A percentile compares a stretch with the other conserved stretches of the same genome.
Conservation (phyloP, 2,329 filamentous ascomycete species). For the Monilinia laxa region DNA sequence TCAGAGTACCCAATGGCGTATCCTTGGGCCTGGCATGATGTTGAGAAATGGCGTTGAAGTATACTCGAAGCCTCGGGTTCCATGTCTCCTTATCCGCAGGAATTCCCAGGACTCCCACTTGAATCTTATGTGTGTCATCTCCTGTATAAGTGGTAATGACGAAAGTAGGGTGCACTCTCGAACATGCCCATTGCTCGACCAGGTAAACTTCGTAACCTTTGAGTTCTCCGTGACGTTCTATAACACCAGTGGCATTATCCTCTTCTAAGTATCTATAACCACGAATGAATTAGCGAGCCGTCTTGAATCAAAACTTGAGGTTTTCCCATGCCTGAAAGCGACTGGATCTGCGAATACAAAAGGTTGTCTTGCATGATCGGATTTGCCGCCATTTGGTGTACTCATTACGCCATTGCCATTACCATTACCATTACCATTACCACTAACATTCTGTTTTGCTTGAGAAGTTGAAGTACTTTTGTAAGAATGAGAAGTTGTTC, state of each 20-base stretch:
- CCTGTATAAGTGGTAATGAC: constrained; percentile 93
- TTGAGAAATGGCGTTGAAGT: constrained; percentile 82
- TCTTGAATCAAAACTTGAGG: not conserved
- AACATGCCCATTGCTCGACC: constrained; percentile 97
- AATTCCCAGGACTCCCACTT: constrained; percentile 77
- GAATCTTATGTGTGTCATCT: constrained; percentile 73
- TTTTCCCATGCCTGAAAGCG: constrained; percentile 51
- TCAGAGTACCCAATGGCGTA: constrained; percentile 77
- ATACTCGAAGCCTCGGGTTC: constrained; percentile 76
- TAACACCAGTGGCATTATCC: constrained; percentile 71
- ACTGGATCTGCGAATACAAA: constrained; percentile 66
- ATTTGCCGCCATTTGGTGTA: constrained; percentile 18
- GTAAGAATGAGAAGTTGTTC: constrained; percentile 32
- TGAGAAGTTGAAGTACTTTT: constrained; percentile 27
- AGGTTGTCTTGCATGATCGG: constrained; percentile 16
- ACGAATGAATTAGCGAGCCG: constrained; percentile 19
- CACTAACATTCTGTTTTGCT: constrained; percentile 24
- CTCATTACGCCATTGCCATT: constrained; percentile 12
- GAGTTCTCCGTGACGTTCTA: constrained; percentile 69
- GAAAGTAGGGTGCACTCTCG: constrained; percentile 83
- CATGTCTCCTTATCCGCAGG: constrained; percentile 77
- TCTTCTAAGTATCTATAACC: constrained; percentile 72
- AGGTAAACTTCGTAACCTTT: constrained; percentile 89
- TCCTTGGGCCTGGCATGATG: constrained; percentile 83
- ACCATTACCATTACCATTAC: constrained; percentile 24